Evolutionary conservation across 2,329 filamentous ascomycete species (phyloP), one percentile per base, ranked within the genome.

Genomic region (Gnomoniopsis sp.): DNA sequence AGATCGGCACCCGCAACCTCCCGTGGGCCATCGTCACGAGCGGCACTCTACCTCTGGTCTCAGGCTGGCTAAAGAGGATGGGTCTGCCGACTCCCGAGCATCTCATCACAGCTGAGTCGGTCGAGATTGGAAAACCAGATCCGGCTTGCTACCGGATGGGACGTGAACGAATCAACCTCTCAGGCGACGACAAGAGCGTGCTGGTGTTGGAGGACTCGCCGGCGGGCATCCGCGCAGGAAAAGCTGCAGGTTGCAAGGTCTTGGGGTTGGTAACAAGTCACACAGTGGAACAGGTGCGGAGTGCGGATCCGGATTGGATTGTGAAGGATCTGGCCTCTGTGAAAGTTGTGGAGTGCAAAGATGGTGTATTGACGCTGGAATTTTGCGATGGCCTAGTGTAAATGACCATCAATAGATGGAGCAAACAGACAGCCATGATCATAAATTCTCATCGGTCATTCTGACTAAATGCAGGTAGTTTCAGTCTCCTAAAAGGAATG

Each of bases 131-230:
- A 61, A 93, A 93, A 77, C 90, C 90, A 0, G 87, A 93, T 71
- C 90, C 90, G 26, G 74, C 81, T 15, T 91, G 89, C 75, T 93
- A 93, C 72, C 72, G 79, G 53, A 78, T 92, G 53, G 90, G 89
- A 17, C 83, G 85, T 49, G 77, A 83, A 65, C 81, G 81, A 62
- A 79, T 93, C 17, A 79, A 79, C 1, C 71, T 86, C 21, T 70
- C 78, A 21, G 77, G 76, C 36, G 69, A 70, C 15, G 73, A 75
- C 30, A 80, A 74, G 55, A 74, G 76, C 34, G 74, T 93, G 47
- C 78, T 96, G 57, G 93, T 97, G 51, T 76, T 96, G 41, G 93
- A 97, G 75, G 93, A 97, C 75, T 90, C 90, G 57, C 92, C 93
- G 6, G 90, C 91, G 8, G 93, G 93, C 6, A 90, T 96, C 68